Base-by-base conservation (phyloP, 108 stramenopile genomes). In the Fistulifera solaris region DNA sequence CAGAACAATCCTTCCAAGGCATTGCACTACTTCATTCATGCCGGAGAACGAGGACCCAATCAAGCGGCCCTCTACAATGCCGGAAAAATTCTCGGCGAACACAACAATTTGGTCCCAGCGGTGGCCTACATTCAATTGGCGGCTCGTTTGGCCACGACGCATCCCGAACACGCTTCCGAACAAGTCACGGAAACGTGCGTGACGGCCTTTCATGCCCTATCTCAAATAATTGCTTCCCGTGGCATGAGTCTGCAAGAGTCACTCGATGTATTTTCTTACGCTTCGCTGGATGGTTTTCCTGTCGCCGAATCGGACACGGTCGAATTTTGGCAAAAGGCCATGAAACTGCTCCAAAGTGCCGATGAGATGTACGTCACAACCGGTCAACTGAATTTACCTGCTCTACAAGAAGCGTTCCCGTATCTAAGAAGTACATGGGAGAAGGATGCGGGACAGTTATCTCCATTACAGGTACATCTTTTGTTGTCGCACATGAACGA, bases 41-140 rank as follows among this genome's bases (percentile, higher is more conserved):
- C 68, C n/a, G 68, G 61, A 18, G 68, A 69, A 47, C 38, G 42
- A 35, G 61, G 56, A 19, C 65, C 65, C 21, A 61, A 69, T 50
- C 68, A 69, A 18, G 26, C 56, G 1, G 39, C 61, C 13, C 47
- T 69, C 38, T 69, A 58, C 56, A 69, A 69, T 56, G 68, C 68
- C 15, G 61, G 68, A 24, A 22, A 44, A 47, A 24, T 69, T 24
- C 31, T 62, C 8, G 68, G 56, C 23, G 61, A 62, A 40, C 2
- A 62, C 21, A 48, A 47, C 17, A 52, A 62, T n/a, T 69, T 48
- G 26, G 68, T 61, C 7, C 47, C 22, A 48, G 52, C 68, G 21
- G 41, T 69, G 18, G 68, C 60, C 0, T 69, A 69, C 35, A 4
- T 62, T 8, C 55, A 45, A 25, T 61, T 61, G 17, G 68, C 68